These are phyloP conservation scores for Alternaria brassicae DNA, from an alignment of 2,329 filamentous ascomycete species.

Conservation along the genomic window DNA sequence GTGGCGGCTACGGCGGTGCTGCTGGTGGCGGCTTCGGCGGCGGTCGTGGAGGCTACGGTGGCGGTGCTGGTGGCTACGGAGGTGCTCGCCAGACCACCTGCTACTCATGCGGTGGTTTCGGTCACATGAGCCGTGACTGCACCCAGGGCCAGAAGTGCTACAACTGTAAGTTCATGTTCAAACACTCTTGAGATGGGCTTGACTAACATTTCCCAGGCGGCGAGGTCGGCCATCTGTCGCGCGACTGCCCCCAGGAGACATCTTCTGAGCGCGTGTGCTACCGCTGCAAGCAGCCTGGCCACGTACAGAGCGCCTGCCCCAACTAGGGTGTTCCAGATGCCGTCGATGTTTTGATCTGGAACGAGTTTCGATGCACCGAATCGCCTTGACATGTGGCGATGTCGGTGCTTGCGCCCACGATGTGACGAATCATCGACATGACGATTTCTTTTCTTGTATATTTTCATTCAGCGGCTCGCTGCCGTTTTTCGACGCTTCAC, in stretches of 20 bases:
- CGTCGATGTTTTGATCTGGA: slow-evolving; percentile 44
- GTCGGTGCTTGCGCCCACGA: slow-evolving; percentile 37
- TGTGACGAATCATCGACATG: slow-evolving; percentile 43
- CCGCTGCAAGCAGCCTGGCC: slow-evolving; percentile 87
- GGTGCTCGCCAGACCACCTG: slow-evolving; percentile 68
- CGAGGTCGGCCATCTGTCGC: slow-evolving; percentile 92
- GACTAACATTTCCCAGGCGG: slow-evolving; percentile 59
- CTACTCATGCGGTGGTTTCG: slow-evolving; percentile 97
- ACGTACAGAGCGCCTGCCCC: slow-evolving; percentile 93
- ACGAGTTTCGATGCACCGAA: slow-evolving; percentile 37
- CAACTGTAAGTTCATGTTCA: slow-evolving; percentile 72
- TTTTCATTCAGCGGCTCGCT: slow-evolving; percentile 50
- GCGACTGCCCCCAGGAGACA: slow-evolving; percentile 94
- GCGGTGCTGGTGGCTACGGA: slow-evolving; percentile 53
- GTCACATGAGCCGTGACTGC: slow-evolving; percentile 98
- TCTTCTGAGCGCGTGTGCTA: slow-evolving; percentile 96
- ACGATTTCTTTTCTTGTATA: slow-evolving; percentile 51
- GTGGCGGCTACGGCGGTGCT: slow-evolving; percentile 51
- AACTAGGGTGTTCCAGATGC: slow-evolving; percentile 63
- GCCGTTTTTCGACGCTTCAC: slow-evolving; percentile 48
- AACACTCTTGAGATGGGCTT: slow-evolving; percentile 4
- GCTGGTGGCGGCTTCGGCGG: slow-evolving; percentile 59
- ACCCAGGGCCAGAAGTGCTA: slow-evolving; percentile 99
- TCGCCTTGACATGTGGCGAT: slow-evolving; percentile 28
- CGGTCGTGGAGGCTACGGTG: slow-evolving; percentile 53